Conservation (phyloP, 2,329 filamentous ascomycete species). For the Sordariomycetes sp. region DNA sequence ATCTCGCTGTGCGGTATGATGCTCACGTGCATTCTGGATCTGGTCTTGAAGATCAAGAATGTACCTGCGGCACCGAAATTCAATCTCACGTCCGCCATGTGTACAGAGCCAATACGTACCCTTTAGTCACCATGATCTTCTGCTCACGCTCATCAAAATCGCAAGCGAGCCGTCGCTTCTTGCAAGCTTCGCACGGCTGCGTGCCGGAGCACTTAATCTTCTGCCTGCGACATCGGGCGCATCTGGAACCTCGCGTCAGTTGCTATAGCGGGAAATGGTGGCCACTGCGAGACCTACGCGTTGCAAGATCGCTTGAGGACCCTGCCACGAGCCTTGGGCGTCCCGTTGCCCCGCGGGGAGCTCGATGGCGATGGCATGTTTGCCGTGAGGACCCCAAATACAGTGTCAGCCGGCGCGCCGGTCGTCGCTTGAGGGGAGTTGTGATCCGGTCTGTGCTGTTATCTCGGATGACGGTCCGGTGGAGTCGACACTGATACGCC, state of each 20-base stretch:
- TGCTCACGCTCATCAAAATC: slow-evolving; percentile 31
- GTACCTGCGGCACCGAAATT: slow-evolving; percentile 14
- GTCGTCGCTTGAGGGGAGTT: no score
- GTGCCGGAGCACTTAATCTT: slow-evolving; percentile 23
- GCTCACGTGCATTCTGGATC: no score
- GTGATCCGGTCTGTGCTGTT: no score
- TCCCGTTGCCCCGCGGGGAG: neutral
- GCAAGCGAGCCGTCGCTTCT: slow-evolving; percentile 19
- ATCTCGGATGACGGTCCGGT: no score
- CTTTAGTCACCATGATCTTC: slow-evolving; percentile 37
- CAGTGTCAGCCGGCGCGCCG: no score
- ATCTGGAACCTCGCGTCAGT: slow-evolving; percentile 2
- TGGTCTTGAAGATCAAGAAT: slow-evolving; percentile 23
- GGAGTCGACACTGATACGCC: no score
- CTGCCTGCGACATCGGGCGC: slow-evolving; percentile 19
- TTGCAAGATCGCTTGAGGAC: neutral
- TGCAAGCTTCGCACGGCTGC: slow-evolving; percentile 21
- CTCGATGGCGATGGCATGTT: neutral
- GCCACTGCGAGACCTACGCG: neutral
- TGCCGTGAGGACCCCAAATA: neutral
- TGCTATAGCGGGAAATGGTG: neutral
- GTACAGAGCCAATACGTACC: slow-evolving; percentile 18
- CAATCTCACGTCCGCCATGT: slow-evolving; percentile 7
- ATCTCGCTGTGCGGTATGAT: slow-evolving; percentile 4
- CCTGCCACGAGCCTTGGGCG: neutral